Base-by-base conservation (phyloP, 1,284 basidiomycete genomes). In the Ustilago curta region DNA sequence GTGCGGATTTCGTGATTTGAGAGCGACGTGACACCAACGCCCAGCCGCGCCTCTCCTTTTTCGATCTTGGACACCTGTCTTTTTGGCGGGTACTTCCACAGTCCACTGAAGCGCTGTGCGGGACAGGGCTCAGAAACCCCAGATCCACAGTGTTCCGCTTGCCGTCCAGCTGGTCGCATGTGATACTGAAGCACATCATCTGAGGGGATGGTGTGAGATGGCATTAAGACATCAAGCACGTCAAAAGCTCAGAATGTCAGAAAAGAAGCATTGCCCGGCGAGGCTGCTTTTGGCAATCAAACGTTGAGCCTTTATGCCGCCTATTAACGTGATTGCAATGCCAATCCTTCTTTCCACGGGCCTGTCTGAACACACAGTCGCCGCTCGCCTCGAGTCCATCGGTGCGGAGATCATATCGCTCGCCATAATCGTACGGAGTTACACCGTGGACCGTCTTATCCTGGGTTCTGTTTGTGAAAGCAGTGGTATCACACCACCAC, bases 1-100 rank as follows among this genome's bases (percentile, higher is more conserved):
- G 62, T 54, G 58, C 40, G 58, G 49, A 70, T 70, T 48, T 59
- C 68, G 68, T 70, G 68, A 52, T 70, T 65, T 58, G 23, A 31
- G 11, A 1, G 19, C 67, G 18, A n/a, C 35, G 27, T 62, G 45
- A 57, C 67, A 56, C 59, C 47, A 68, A 37, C 35, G 11, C n/a
- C n/a, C 35, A 37, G 35, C 35, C 35, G 35, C 35, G 35, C 35
- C 35, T 32, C 6, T n/a, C n/a, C n/a, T n/a, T 32, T 64, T 23
- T 45, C 54, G n/a, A 25, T 63, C 21, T 60, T 70, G 57, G 67
- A 70, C 67, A 64, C 57, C 57, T 70, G 67, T 57, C 60, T 47
- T 11, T 11, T 52, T 7, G 16, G 27, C 14, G 19, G 19, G 5
- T 19, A 27, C 31, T 16, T 19, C 9, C 5, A 42, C 29, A 44